Conservation (phyloP, 306 rosid species). For the Begonia masoniana region DNA sequence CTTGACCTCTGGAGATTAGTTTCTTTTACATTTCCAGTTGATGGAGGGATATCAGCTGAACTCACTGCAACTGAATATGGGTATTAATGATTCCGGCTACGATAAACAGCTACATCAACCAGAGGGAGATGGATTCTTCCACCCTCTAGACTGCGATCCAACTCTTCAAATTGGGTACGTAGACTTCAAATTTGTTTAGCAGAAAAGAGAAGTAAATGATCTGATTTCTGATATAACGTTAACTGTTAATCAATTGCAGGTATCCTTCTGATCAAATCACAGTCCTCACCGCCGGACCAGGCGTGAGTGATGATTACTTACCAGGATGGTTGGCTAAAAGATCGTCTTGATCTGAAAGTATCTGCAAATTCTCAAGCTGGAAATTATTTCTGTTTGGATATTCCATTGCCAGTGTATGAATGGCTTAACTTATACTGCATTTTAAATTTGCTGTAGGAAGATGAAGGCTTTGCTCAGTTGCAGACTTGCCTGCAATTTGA, state of each 20-base stretch:
- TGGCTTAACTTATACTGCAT: no score
- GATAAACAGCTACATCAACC: slow-evolving; percentile 50
- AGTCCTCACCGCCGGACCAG: slow-evolving; percentile 77
- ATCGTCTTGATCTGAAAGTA: no score
- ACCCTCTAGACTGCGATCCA: slow-evolving; percentile 76
- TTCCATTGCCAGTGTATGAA: no score
- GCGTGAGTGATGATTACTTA: slow-evolving; percentile 69
- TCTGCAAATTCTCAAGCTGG: no score
- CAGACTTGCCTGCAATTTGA: no score
- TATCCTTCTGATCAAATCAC: slow-evolving; percentile 66
- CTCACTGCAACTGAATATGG: slow-evolving; percentile 52
- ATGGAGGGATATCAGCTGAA: slow-evolving; percentile 68
- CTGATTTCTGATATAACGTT: not conserved
- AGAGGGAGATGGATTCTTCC: slow-evolving; percentile 57
- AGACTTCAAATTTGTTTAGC: not conserved
- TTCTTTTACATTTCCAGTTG: slow-evolving; percentile 33
- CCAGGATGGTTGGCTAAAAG: slow-evolving; percentile 70
- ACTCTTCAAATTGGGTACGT: slow-evolving; percentile 83
- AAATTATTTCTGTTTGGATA: no score
- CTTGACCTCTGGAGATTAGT: no score
- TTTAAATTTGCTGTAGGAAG: no score
- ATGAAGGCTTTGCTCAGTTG: no score
- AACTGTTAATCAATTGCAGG: slow-evolving; percentile 22
- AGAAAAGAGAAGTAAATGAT: not conserved
- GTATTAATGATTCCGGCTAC: slow-evolving; percentile 60